These are phyloP conservation scores for Alternaria atra DNA, from an alignment of 2,329 filamentous ascomycete species.

Conservation along the genomic window DNA sequence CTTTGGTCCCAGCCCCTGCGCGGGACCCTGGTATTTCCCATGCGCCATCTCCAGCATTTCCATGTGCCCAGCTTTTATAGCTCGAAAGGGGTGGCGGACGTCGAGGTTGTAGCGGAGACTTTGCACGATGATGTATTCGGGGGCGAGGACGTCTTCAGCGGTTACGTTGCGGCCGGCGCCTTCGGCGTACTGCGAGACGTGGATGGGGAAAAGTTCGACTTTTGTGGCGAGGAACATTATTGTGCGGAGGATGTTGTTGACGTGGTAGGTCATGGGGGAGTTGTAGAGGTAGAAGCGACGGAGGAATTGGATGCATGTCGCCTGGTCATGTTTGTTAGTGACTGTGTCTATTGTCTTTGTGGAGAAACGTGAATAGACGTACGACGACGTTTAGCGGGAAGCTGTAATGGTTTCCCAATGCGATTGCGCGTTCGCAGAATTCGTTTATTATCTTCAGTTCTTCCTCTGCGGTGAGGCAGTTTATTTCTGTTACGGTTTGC, in stretches of 20 bases:
- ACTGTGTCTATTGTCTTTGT: neutral
- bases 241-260: conserved; percentile 86
- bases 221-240: conserved; percentile 94
- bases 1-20: conserved; percentile 25
- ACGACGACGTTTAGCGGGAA: conserved; percentile 69
- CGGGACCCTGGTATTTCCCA: conserved; percentile 60
- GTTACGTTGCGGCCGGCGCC: conserved; percentile 62
- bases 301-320: conserved; percentile 88
- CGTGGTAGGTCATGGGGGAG: conserved; percentile 95
- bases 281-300: conserved; percentile 96
- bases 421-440: conserved; percentile 71
- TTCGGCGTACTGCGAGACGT: conserved; percentile 66
- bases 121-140: conserved; percentile 92
- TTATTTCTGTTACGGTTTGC: conserved; percentile 61
- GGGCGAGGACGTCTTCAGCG: conserved; percentile 83
- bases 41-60: conserved; percentile 76
- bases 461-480: conserved; percentile 83
- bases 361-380: conserved; percentile 16
- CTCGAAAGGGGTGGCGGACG: conserved; percentile 87
- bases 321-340: conserved; percentile 52
- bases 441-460: conserved; percentile 83
- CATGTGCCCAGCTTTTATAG: conserved; percentile 84
- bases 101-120: conserved; percentile 93
- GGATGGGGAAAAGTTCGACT: conserved; percentile 83
- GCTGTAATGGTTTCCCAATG: conserved; percentile 66